Percentiles rank a stretch among this genome's conserved stretches.
These are phyloP conservation scores for Plasmodiophora brassicae DNA, from an alignment of 208 protist species.

Conservation along the genomic window DNA sequence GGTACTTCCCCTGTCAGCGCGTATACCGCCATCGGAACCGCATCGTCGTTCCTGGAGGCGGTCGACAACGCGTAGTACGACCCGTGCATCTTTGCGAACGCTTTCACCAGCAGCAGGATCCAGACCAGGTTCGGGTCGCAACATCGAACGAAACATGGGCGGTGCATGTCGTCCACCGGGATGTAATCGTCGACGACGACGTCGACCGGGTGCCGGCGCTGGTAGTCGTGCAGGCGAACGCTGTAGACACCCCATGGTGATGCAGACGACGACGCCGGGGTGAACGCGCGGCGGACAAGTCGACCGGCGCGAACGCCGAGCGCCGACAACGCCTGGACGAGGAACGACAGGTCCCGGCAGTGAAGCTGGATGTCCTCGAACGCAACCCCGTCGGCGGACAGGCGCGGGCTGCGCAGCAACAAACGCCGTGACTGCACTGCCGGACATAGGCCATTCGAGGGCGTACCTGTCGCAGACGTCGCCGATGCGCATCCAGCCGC, in stretches of 20 bases:
- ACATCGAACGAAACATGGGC: background rate
- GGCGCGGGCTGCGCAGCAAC: too few relatives aligned
- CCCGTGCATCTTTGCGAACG: background rate
- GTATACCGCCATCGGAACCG: too few relatives aligned
- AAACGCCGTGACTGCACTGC: too few relatives aligned
- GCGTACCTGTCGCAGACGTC: background rate
- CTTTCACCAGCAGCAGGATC: background rate
- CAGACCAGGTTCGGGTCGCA: background rate
- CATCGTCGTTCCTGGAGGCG: background rate
- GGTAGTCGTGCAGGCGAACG: background rate
- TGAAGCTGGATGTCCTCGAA: background rate
- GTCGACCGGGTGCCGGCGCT: background rate
- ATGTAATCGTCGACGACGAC: background rate
- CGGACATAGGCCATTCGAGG: too few relatives aligned
- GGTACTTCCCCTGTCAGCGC: too few relatives aligned
- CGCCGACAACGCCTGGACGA: background rate
- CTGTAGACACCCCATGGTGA: background rate
- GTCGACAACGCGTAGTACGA: background rate
- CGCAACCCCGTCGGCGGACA: background rate
- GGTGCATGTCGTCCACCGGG: background rate
- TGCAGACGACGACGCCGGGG: background rate
- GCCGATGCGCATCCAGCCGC: background rate
- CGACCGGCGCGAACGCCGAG: background rate
- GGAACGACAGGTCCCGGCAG: background rate
- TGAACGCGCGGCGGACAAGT: background rate